Percentiles rank a stretch among this genome's conserved stretches.
These are phyloP conservation scores for Colletotrichum sp. DNA, from an alignment of 2,329 filamentous ascomycete genomes.

Conservation along the genomic window DNA sequence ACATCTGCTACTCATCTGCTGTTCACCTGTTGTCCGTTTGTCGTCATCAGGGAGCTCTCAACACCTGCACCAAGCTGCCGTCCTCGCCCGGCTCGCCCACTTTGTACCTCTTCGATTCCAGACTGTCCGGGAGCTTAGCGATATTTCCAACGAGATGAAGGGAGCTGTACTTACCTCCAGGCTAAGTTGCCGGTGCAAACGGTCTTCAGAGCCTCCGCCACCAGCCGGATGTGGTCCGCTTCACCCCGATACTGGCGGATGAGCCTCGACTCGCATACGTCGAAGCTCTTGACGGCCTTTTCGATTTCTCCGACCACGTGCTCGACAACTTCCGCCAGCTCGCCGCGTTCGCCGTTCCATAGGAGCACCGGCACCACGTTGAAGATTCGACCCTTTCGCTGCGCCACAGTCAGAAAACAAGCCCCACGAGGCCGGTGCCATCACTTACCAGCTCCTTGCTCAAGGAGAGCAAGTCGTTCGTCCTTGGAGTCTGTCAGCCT, in stretches of 20 bases:
- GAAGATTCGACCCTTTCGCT: slow-evolving; percentile 4
- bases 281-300: slow-evolving; percentile 8
- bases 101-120: slow-evolving; percentile 1
- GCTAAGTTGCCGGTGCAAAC: slow-evolving; percentile 17
- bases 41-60: neutral
- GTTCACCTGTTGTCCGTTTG: neutral
- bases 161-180: slow-evolving; percentile 8
- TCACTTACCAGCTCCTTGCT: slow-evolving; percentile 13
- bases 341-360: neutral
- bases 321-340: neutral
- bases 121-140: neutral
- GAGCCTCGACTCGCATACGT: slow-evolving; percentile 6
- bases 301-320: slow-evolving; percentile 6
- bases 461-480: slow-evolving; percentile 18
- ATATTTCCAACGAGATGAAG: neutral
- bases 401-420: neutral
- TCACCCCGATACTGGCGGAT: neutral
- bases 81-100: slow-evolving; percentile 2
- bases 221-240: neutral
- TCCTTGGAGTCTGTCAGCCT: neutral
- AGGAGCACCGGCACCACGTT: slow-evolving; percentile 11
- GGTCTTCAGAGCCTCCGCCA: slow-evolving; percentile 5
- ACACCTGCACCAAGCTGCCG: slow-evolving; percentile 1
- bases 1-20: neutral
- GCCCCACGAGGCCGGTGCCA: neutral